Percentiles rank a stretch among this genome's conserved stretches.
Conservation (phyloP, 805 yeast genomes). For the Ogataea nitratoaversa region DNA sequence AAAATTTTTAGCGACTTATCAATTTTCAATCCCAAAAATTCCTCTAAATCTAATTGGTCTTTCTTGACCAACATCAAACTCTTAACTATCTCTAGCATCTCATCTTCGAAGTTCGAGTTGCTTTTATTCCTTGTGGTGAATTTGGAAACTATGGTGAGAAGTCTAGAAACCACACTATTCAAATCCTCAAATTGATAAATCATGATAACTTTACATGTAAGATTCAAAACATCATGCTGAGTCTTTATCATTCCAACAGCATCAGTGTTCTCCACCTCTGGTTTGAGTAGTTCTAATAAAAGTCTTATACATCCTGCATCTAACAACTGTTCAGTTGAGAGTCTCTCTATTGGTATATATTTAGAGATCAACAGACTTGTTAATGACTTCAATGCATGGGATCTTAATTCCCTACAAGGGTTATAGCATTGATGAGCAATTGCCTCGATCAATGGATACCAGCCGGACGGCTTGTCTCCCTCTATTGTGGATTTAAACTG, state of each 20-base stretch:
- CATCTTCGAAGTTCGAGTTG: conserved; percentile 27
- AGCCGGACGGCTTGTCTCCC: conserved; percentile 29
- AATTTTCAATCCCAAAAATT: conserved; percentile 21
- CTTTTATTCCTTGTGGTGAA: conserved; percentile 20
- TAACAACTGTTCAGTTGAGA: conserved; percentile 52
- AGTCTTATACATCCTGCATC: conserved; percentile 75
- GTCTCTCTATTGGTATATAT: conserved; percentile 31
- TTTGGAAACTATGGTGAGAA: conserved; percentile 25
- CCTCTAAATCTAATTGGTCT: conserved; percentile 20
- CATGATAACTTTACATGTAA: conserved; percentile 55
- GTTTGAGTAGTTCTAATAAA: conserved; percentile 59
- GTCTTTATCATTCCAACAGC: conserved; percentile 59
- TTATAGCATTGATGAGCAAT: conserved; percentile 85
- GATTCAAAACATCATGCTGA: conserved; percentile 60
- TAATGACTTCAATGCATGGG: conserved; percentile 58
- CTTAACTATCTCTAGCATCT: conserved; percentile 30
- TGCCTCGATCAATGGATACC: conserved; percentile 71
- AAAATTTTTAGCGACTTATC: conserved; percentile 22
- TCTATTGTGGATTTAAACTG: conserved; percentile 30
- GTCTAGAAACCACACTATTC: conserved; percentile 22
- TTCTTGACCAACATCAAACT: conserved; percentile 30
- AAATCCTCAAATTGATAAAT: conserved; percentile 26
- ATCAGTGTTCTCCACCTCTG: conserved; percentile 60
- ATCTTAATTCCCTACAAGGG: conserved; percentile 75
- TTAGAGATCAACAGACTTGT: conserved; percentile 46